Base-by-base conservation (phyloP, 2,329 filamentous ascomycete genomes). In the Colletotrichum sp. region DNA sequence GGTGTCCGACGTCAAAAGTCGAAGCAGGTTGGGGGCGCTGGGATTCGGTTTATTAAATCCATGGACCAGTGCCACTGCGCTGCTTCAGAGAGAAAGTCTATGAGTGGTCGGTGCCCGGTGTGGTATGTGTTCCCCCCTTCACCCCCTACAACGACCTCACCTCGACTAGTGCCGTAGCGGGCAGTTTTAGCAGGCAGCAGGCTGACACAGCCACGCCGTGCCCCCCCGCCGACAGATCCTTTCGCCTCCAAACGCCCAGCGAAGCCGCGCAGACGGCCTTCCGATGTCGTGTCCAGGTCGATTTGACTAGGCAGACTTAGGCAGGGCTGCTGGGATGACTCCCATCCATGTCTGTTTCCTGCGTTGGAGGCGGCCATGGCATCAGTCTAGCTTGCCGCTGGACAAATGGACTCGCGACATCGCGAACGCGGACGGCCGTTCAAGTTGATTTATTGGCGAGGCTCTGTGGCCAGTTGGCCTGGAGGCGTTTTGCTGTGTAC, bases 201-300 rank as follows among this genome's bases (percentile, higher is more conserved):
- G 73, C 63, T 38, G 73, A 55, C 74, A 74, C 74, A 76, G 74
- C 74, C 74, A 76, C 74, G 15, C 38, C 21, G 32, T 52, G 36
- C 58, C 21, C 36, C 36, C 61, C 34, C 32, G 18, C 55, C 55
- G 32, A 65, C 64, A 68, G 43, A 73, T 64, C 63, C 57, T 63
- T 26, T 30, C 58, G 34, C 60, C 32, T 32, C 15, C 18, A 32
- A 21, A 36, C 24, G 34, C 34, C 28, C 30, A 38, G 4, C n/a
- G 60, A 64, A 24, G 36, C 8, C 61, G 61, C 32, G 60, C 15
- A 64, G 32, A 64, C 12, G 61, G 57, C 38, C 38, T 28, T 32
- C 18, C n/a, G 61, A 38, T n/a, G 32, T 43, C 6, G n/a, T 26
- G 12, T 64, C 32, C 36, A 26, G 61, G 32, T 36, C 32, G 61